Evolutionary conservation across 441 rosid genomes (phyloP).

Genomic region (Eutrema salsugineum): DNA sequence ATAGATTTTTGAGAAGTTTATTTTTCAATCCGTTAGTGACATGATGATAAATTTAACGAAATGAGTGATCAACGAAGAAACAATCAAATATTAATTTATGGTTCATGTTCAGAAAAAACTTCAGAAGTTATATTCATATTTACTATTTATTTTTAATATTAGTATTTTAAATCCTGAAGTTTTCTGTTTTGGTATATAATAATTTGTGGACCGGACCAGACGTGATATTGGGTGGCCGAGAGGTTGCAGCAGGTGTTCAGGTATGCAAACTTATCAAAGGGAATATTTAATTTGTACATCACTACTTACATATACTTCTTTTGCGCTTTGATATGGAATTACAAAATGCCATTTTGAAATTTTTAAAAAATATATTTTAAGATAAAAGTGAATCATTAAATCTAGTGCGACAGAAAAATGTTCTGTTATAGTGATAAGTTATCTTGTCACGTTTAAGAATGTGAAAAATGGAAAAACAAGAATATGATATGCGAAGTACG

Average conservation of each 20-base stretch:
- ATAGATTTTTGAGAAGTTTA: neutral
- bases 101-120: neutral
- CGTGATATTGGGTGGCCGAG: constrained; percentile 4
- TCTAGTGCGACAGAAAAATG: neutral
- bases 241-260: neutral
- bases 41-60: neutral
- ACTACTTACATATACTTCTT: neutral
- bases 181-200: neutral
- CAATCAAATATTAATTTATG: neutral
- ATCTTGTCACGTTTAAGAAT: constrained; percentile 19
- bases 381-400: too few species aligned
- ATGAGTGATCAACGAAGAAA: neutral
- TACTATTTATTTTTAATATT: neutral
- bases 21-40: neutral
- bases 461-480: neutral
- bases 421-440: constrained; percentile 27
- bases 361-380: too few species aligned
- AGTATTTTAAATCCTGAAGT: neutral
- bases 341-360: too few species aligned
- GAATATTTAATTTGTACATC: constrained; percentile 1
- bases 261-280: constrained; percentile 5
- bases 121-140: neutral
- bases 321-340: neutral
- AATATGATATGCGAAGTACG: constrained; percentile 24
- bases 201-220: neutral